A percentile compares a stretch with the other conserved stretches of the same genome.
Evolutionary conservation across 2,329 filamentous ascomycete genomes (phyloP).

Genomic region (Sporothrix inflata): DNA sequence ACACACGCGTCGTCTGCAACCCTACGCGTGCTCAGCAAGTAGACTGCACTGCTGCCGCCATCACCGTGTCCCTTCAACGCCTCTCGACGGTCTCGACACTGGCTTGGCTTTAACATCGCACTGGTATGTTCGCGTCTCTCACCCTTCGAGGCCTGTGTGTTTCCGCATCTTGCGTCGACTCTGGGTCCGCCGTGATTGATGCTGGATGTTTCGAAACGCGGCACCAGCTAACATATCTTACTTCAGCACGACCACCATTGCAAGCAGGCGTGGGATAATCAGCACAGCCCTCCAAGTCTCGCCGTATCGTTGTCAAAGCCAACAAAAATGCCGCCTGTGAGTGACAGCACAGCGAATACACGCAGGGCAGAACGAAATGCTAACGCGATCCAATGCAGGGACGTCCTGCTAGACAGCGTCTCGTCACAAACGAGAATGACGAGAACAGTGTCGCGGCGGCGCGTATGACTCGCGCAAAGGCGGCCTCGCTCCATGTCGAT

Average conservation of each 20-base stretch:
- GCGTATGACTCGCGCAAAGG: conserved; percentile 91
- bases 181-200: background rate
- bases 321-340: conserved; percentile 35
- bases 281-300: too few relatives aligned
- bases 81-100: background rate
- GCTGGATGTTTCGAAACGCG: background rate
- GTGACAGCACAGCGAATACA: background rate
- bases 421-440: conserved; percentile 89
- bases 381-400: conserved; percentile 36
- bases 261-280: background rate
- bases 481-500: conserved; percentile 70
- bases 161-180: background rate
- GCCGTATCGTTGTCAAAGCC: background rate
- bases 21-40: background rate
- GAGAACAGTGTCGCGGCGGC: conserved; percentile 78
- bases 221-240: background rate
- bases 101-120: background rate
- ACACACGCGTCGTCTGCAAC: background rate
- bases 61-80: background rate
- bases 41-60: background rate
- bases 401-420: conserved; percentile 73
- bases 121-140: background rate
- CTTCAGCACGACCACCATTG: background rate
- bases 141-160: background rate
- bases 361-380: background rate